Evolutionary conservation across 1,139 yeast genomes (phyloP), one percentile per base, ranked within the genome.

Genomic region (Hansenula lynferdii): DNA sequence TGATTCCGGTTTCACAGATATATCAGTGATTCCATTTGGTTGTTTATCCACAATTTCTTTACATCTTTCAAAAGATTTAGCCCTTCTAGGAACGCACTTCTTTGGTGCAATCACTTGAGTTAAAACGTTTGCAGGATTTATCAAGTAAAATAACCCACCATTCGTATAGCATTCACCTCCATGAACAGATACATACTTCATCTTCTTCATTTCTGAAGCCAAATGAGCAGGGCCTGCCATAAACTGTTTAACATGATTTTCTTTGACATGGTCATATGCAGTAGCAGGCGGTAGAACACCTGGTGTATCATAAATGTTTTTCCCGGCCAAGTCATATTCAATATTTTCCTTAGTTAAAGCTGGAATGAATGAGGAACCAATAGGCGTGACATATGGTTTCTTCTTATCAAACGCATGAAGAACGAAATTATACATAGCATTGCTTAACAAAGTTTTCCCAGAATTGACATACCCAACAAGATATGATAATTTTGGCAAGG

Each of bases 381-480:
- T 28, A 20, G 42, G 36, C 26, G 41, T 40, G n/a, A 36, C 28
- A 1, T 45, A 46, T 6, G 48, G 44, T 25, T 35, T 42, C 36
- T 41, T 37, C 31, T 42, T 15, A 34, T 37, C 27, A 3, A 6
- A 19, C 16, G 17, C 14, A 23, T 16, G 38, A 36, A 54, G 53
- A 24, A 57, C 55, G 9, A 55, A 38, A 35, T 62, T 61, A 14
- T 75, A 49, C 25, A 81, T 49, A n/a, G 75, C 56, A 48, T 70
- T 75, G 3, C n/a, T n/a, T 22, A 87, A 54, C 1, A 83, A 69
- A 1, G 94, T 78, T 56, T 87, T 87, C 1, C 97, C 97, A 14
- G 78, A 69, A 53, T 86, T 86, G 9, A 85, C 78, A 46, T 71
- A 71, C 2, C 97, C 96, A 11, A 86, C 64, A 26, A 87, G 58